A percentile compares a stretch with the other conserved stretches of the same genome.
These are phyloP conservation scores for Coemansia sp. DNA, from an alignment of 192 early-diverging fungal species.

Conservation along the genomic window DNA sequence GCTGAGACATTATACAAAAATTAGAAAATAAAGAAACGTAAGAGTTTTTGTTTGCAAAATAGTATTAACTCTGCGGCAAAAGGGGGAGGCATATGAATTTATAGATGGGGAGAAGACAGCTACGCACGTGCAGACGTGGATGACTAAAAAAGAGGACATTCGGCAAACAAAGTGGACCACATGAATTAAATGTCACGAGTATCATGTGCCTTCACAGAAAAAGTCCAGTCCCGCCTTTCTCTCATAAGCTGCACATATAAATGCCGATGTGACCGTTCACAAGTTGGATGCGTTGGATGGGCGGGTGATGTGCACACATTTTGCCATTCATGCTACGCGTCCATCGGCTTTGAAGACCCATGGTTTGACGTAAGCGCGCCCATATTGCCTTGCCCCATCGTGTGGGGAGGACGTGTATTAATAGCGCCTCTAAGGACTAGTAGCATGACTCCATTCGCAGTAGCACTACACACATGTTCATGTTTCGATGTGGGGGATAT, in stretches of 20 bases:
- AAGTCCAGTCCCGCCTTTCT: background rate
- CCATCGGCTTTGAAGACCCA: background rate
- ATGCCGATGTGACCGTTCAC: background rate
- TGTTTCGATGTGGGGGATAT: background rate
- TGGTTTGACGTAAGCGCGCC: background rate
- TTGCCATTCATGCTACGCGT: background rate
- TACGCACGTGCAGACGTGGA: background rate
- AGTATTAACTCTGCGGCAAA: background rate
- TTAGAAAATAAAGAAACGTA: background rate
- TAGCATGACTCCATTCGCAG: background rate
- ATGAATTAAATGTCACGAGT: background rate
- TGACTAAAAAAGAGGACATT: background rate
- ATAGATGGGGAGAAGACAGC: background rate
- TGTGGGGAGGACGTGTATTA: background rate
- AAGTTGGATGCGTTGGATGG: constrained; percentile 1
- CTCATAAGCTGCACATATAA: background rate
- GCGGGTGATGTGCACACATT: background rate
- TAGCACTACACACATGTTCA: background rate
- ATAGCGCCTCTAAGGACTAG: background rate
- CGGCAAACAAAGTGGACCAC: constrained; percentile 4
- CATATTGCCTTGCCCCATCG: background rate
- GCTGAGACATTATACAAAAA: constrained; percentile 21
- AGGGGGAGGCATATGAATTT: background rate
- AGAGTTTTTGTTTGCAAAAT: background rate
- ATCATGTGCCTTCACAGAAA: constrained; percentile 2